Conservation (phyloP, 2,329 filamentous ascomycete species). For the Dryadomyces quercus-mongolicae region DNA sequence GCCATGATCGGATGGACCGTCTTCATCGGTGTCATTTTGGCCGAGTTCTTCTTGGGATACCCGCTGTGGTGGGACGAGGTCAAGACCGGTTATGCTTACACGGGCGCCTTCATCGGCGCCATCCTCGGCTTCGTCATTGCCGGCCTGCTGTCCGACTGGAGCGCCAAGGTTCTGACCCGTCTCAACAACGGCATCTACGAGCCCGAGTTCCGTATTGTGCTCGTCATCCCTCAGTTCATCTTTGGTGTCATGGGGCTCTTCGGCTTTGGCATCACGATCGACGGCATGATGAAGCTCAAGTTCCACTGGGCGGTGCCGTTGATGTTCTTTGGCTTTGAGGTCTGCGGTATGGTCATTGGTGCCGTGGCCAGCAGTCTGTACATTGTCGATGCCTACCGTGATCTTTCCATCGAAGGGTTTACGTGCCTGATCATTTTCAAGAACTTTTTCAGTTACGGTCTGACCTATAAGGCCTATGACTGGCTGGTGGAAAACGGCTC, state of each 20-base stretch:
- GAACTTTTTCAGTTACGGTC: slow-evolving; percentile 78
- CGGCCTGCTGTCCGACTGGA: slow-evolving; percentile 61
- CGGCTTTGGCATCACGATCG: slow-evolving; percentile 67
- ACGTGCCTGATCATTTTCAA: slow-evolving; percentile 89
- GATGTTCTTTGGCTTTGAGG: slow-evolving; percentile 72
- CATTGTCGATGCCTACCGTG: slow-evolving; percentile 81
- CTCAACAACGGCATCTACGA: slow-evolving; percentile 76
- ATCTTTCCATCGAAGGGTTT: slow-evolving; percentile 77
- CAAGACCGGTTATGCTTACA: slow-evolving; percentile 76
- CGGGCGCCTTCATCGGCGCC: slow-evolving; percentile 74
- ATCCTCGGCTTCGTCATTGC: slow-evolving; percentile 66
- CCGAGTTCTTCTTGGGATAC: slow-evolving; percentile 69
- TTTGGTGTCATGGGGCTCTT: slow-evolving; percentile 69
- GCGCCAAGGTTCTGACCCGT: slow-evolving; percentile 56
- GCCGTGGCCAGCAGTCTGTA: slow-evolving; percentile 79
- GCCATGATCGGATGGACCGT: slow-evolving; percentile 92
- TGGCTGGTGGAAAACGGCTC: slow-evolving; percentile 64
- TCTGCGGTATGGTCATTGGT: slow-evolving; percentile 84
- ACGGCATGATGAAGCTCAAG: slow-evolving; percentile 37
- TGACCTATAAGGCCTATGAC: slow-evolving; percentile 74
- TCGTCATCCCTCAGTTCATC: slow-evolving; percentile 73
- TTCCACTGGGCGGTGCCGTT: slow-evolving; percentile 66
- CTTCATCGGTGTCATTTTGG: slow-evolving; percentile 74
- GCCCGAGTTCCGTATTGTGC: slow-evolving; percentile 76
- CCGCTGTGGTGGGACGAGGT: slow-evolving; percentile 75